Percentiles rank a stretch among this genome's conserved stretches.
These are phyloP conservation scores for Hypoxylon sp. DNA, from an alignment of 2,329 filamentous ascomycete species.

Conservation along the genomic window DNA sequence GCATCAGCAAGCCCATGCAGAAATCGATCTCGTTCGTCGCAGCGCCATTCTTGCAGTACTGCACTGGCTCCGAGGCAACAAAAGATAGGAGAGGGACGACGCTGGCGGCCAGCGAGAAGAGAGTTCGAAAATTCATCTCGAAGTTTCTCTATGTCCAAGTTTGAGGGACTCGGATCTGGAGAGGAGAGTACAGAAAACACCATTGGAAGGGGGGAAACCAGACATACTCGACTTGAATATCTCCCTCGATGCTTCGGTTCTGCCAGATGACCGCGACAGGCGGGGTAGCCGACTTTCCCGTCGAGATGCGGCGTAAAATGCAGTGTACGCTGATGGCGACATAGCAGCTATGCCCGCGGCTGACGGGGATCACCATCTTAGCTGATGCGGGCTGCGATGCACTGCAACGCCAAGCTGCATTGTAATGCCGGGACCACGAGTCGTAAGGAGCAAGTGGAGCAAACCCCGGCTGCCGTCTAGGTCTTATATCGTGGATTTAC, in stretches of 20 bases:
- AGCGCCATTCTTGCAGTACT: conserved; percentile 22
- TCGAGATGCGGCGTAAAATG: conserved; percentile 5
- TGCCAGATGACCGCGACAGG: not conserved
- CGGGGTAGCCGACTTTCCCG: conserved; percentile 1
- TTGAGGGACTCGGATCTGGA: not conserved
- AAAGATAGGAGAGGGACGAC: conserved; percentile 6
- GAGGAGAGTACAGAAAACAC: not conserved
- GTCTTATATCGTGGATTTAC: not conserved
- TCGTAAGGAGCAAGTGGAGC: not conserved
- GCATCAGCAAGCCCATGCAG: conserved; percentile 24
- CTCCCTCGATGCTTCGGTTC: conserved; percentile 1
- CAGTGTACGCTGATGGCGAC: not conserved
- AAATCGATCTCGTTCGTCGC: conserved; percentile 20
- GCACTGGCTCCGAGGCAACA: conserved; percentile 11
- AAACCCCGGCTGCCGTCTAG: not conserved
- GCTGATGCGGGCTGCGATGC: conserved; percentile 2
- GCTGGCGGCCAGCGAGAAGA: conserved; percentile 9
- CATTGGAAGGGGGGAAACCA: not conserved
- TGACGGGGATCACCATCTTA: not conserved
- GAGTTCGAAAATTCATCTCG: conserved; percentile 6
- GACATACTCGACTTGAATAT: conserved; percentile 6
- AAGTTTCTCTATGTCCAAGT: conserved; percentile 3
- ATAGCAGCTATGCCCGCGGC: not conserved
- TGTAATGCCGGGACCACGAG: conserved; percentile 7
- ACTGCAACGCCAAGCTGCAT: conserved; percentile 9